Base-by-base conservation (phyloP, 805 yeast species). In the Wickerhamomyces canadensis region DNA sequence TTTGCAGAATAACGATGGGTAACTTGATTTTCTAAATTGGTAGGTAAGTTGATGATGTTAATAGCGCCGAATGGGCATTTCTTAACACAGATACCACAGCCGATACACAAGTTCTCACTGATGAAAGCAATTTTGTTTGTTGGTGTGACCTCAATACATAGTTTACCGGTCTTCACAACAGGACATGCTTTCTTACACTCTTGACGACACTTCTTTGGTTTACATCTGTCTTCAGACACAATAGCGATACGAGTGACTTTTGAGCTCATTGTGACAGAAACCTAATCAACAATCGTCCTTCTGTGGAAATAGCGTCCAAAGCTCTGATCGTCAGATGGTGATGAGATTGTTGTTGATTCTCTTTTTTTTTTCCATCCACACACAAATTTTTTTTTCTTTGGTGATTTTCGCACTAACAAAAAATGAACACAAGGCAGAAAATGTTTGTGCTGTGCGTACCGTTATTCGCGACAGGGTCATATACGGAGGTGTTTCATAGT, bases 11-110 rank as follows among this genome's bases (percentile, higher is more conserved):
- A 93, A 71, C 98, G 80, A 65, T 93, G 98, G 27, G 98, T 88
- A 39, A 89, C 94, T 62, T 93, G 91, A 34, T 72, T 68, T 37
- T 91, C 98, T 60, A 93, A 74, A 62, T 93, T 89, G 14, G 98
- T 91, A 47, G 98, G 98, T 61, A 93, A 72, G 60, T 93, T 93
- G 70, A 93, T 93, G 60, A 93, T 93, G 57, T 77, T 84, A 56
- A 93, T 89, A 46, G 98, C 98, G 56, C 91, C 96, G 58, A 93
- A 93, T 22, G 98, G 98, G 67, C 98, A 93, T 62, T 88, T 93
- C 65, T 93, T 93, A 36, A 89, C 96, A 76, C 98, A 93, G 53
- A 93, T 93, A 88, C 98, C 98, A 74, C 98, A 93, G 61, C 98
- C 98, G 54, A 93, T 91, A 74, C 98, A 93, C 58, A 93, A 70